Evolutionary conservation across 2,329 filamentous ascomycete genomes (phyloP), one percentile per base, ranked within the genome.

Genomic region (Pseudogymnoascus sp.): DNA sequence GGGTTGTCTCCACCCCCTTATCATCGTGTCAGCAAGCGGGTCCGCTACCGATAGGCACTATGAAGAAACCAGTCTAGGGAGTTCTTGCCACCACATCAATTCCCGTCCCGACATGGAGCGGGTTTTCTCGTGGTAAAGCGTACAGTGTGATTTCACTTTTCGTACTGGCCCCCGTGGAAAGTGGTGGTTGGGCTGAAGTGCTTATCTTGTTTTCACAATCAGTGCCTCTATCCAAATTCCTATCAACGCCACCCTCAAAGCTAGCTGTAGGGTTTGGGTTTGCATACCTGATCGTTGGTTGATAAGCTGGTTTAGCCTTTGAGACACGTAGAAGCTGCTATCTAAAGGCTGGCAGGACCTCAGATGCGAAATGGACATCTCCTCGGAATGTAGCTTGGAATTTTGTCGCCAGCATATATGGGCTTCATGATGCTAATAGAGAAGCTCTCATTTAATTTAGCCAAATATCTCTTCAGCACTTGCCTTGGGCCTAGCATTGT

Each of bases 1-100:
- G 48, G 48, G 48, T 35, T 55, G 29, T 1, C 29, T 55, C 48
- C 48, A 55, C 48, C 48, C 44, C 48, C 48, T 55, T 55, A 55
- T 55, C 48, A 33, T 55, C 17, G 48, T 17, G 29, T 55, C 48
- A 33, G 48, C 29, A 33, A 55, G 48, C 48, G 48, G 48, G 48
- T 21, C 48, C 48, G 15, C n/a, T 55, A 33, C 29, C 29, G 48
- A 55, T 33, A 33, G 48, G n/a, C 48, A 55, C 29, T 31, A 55
- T 55, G 29, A 55, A 33, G 17, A 55, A 55, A 55, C 48, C 48
- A 55, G 29, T 7, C 48, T 33, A 15, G 29, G 10, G 29, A 55
- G 33, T 12, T 13, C 29, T 33, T 55, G 10, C 48, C 48, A 29
- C 13, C 2, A 33, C 48, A 21, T 55, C 29, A 33, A 33, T 55